Conservation (phyloP, 768 basidiomycete genomes). For the Kwoniella heveanensis region DNA sequence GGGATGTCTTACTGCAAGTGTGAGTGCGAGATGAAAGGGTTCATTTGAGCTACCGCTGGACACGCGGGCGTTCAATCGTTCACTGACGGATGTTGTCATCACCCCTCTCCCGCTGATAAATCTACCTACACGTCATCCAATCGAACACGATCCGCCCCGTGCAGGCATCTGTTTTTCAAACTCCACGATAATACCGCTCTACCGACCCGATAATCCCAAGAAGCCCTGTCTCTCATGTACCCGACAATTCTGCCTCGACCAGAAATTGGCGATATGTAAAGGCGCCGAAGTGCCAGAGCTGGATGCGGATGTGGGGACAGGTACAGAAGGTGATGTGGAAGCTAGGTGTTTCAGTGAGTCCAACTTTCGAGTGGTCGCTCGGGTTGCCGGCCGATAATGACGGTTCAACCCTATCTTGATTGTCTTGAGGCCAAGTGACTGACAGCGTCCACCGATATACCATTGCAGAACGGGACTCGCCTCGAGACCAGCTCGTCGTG, state of each 20-base stretch:
- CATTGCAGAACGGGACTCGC: constrained; percentile 80
- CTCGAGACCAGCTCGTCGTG: constrained; percentile 90
- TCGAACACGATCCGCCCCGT: constrained; percentile 2
- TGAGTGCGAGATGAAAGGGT: constrained; percentile 28
- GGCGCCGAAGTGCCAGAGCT: constrained; percentile 69
- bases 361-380: background rate
- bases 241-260: constrained; percentile 92
- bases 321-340: constrained; percentile 93
- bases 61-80: too few relatives aligned
- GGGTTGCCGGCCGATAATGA: too few relatives aligned
- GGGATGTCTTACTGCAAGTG: constrained; percentile 56
- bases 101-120: too few relatives aligned
- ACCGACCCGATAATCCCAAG: constrained; percentile 76
- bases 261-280: constrained; percentile 74
- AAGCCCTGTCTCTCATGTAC: constrained; percentile 93
- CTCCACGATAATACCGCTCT: constrained; percentile 79
- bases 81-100: too few relatives aligned
- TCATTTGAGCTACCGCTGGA: too few relatives aligned
- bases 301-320: constrained; percentile 88
- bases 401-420: too few relatives aligned
- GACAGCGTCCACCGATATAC: too few relatives aligned
- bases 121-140: too few relatives aligned
- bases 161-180: constrained; percentile 91
- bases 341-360: constrained; percentile 93
- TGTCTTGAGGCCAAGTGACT: too few relatives aligned